Evolutionary conservation across 345 rosid genomes (phyloP).

Genomic region (Combretum micranthum): DNA sequence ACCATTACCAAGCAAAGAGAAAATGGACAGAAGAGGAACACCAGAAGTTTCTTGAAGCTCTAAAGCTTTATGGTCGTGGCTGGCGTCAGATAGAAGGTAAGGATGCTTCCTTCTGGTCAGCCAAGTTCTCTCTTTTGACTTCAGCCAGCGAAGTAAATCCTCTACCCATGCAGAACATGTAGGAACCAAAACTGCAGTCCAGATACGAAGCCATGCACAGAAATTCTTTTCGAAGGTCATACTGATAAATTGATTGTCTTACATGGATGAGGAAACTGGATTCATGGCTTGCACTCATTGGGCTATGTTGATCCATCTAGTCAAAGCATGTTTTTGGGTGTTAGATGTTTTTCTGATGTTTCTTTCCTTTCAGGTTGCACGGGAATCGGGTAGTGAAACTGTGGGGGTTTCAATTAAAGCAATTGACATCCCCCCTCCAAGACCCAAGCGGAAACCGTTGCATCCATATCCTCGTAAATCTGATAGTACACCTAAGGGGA

Average conservation of each 20-base stretch:
- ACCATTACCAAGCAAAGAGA: conserved; percentile 8
- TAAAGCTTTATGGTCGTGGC: conserved; percentile 11
- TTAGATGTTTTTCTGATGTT: no score
- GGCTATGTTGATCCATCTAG: no score
- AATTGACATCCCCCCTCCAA: conserved; percentile 6
- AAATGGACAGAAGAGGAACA: conserved; percentile 12
- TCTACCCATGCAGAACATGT: conserved; percentile 4
- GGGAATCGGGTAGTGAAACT: no score
- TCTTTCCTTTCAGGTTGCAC: no score
- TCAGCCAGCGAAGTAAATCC: neutral
- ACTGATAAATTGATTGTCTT: no score
- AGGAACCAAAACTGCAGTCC: conserved; percentile 11
- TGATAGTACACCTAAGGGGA: neutral
- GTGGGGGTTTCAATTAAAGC: neutral
- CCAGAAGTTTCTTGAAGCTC: conserved; percentile 9
- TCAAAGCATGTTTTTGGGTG: no score
- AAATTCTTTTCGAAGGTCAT: conserved; percentile 10
- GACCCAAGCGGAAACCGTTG: conserved; percentile 6
- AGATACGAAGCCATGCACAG: conserved; percentile 11
- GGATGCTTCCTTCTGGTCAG: no score
- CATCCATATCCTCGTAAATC: conserved; percentile 10
- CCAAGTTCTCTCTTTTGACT: no score
- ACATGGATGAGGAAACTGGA: no score
- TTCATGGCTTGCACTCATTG: no score
- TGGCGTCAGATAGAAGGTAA: conserved; percentile 9